Percentiles rank a stretch among this genome's conserved stretches.
phyloP scores from a whole-genome alignment of 352 stramenopile species.

The Globisporangium canariense region DNA sequence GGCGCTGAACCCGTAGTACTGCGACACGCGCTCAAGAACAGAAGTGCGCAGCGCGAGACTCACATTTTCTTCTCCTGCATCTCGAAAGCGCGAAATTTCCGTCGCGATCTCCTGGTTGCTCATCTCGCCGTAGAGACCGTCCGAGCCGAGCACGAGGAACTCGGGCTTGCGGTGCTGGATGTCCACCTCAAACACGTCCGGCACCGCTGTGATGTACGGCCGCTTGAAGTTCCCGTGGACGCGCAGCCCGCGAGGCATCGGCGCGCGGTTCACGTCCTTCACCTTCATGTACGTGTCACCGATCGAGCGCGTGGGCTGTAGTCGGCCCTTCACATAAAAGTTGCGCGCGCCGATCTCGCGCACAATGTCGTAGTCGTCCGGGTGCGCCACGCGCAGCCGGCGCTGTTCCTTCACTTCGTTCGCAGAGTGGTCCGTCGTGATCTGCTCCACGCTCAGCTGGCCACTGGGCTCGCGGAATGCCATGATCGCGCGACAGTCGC shows the following conservation, averaged over 20 bases:
- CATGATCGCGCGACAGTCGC: constrained; percentile 67
- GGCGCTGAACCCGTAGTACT: constrained; percentile 45
- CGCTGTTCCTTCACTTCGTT: constrained; percentile 61
- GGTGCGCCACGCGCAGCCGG: constrained; percentile 48
- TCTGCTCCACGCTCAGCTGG: constrained; percentile 54
- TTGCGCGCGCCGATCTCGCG: constrained; percentile 63
- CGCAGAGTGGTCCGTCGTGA: constrained; percentile 63
- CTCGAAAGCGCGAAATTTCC: constrained; percentile 42
- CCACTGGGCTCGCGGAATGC: constrained; percentile 50
- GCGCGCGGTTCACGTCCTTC: constrained; percentile 61
- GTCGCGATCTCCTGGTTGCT: constrained; percentile 60
- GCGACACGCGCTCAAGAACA: constrained; percentile 52
- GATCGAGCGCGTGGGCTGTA: constrained; percentile 63
- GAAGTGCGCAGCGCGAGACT: constrained; percentile 40
- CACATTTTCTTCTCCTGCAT: constrained; percentile 51
- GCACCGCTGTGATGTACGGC: constrained; percentile 61
- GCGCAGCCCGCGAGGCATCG: constrained; percentile 57
- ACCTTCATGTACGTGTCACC: constrained; percentile 77
- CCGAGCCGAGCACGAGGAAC: constrained; percentile 62
- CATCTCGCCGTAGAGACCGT: constrained; percentile 60
- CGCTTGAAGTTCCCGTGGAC: constrained; percentile 53
- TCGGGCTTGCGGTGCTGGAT: constrained; percentile 44
- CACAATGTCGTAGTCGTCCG: constrained; percentile 66
- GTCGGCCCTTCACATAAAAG: constrained; percentile 68
- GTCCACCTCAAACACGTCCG: constrained; percentile 64